Evolutionary conservation across 495 filamentous ascomycete species (phyloP), one percentile per base, ranked within the genome.

Genomic region (Gamarada debralockiae): DNA sequence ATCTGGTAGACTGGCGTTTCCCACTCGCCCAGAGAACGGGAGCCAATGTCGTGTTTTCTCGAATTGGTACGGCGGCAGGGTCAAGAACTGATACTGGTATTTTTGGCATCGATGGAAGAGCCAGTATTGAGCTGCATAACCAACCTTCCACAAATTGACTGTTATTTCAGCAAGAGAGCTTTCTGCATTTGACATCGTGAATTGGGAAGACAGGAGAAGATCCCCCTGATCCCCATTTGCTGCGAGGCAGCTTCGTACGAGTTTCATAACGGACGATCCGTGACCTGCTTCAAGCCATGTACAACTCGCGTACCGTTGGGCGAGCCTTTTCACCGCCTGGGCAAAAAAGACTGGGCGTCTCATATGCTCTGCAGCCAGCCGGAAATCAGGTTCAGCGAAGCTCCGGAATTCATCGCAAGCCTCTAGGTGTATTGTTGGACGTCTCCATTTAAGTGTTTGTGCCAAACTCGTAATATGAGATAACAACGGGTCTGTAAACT

Each of bases 271-370:
- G 0, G 72, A 68, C 0, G 76, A 75, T 23, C 61, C 66, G 2
- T 76, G 77, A 0, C 78, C 77, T 20, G 76, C 75, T 48, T 83
- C 79, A 0, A 81, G 65, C 65, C 68, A 81, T 9, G 75, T 65
- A 14, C 64, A 65, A 0, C 58, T 33, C 0, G 65, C 60, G 41
- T 71, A 65, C 3, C 62, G 38, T 18, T 67, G 48, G 5, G 69
- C 55, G 0, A 81, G 60, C 21, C 77, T 57, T 25, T 72, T 62
- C 0, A 81, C 57, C 0, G 78, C 77, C 8, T 77, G 65, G 7
- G 63, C 46, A 50, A 81, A 83, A 51, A 63, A 79, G 0, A 83
- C 79, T 0, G 79, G 73, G 1, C 73, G 58, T 4, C 76, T 63
- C 52, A 73, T 73, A 50, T 83, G 79, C 0, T 71, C 57, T 0